Evolutionary conservation across 768 basidiomycete species (phyloP).

Genomic region (Suillus cothurnatus): DNA sequence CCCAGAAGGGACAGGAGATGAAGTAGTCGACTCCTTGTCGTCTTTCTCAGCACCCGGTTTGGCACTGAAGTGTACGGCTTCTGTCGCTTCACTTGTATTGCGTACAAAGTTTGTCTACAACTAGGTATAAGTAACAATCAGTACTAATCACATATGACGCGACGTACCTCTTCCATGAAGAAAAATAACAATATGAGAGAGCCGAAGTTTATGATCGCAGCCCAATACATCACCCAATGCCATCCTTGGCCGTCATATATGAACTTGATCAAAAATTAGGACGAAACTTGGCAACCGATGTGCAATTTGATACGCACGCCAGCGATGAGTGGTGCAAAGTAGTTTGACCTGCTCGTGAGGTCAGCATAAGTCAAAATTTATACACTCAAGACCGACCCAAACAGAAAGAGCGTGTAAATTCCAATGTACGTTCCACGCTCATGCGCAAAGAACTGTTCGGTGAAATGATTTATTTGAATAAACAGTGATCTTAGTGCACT

Average conservation of each 20-base stretch:
- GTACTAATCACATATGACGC: not conserved
- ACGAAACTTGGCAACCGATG: not conserved
- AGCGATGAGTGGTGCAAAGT: conserved; percentile 23
- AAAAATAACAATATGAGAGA: conserved; percentile 19
- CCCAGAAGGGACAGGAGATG: conserved; percentile 11
- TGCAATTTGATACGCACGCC: conserved; percentile 14
- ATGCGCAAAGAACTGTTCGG: conserved; percentile 21
- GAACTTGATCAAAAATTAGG: conserved; percentile 15
- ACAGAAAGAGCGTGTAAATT: conserved; percentile 21
- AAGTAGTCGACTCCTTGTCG: conserved; percentile 15
- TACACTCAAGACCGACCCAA: conserved; percentile 15
- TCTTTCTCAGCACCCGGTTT: conserved; percentile 10
- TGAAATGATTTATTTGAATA: not conserved
- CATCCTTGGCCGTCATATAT: conserved; percentile 23
- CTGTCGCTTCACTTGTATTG: conserved; percentile 20
- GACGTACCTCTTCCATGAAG: conserved; percentile 23
- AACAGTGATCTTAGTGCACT: not conserved
- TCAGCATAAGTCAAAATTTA: not conserved
- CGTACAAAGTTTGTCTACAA: conserved; percentile 21
- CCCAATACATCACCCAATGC: conserved; percentile 27
- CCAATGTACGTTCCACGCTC: conserved; percentile 24
- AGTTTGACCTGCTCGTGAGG: conserved; percentile 17
- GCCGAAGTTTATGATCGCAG: conserved; percentile 22
- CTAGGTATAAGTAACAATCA: not conserved
- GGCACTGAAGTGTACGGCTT: conserved; percentile 4